phyloP scores from a whole-genome alignment of 176 grass and related monocot genomes.

The Oryza officinalis region DNA sequence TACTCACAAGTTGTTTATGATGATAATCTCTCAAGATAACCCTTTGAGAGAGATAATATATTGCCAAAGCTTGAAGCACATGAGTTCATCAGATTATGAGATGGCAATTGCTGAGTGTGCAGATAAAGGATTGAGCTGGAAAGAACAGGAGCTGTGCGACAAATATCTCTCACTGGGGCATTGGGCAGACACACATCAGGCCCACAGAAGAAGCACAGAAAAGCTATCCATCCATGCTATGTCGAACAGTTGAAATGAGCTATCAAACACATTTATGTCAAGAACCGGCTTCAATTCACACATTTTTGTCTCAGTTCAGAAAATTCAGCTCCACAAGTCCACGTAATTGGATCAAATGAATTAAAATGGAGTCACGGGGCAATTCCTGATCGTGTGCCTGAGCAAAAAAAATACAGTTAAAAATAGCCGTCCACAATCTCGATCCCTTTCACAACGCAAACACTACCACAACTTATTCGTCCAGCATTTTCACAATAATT shows the following conservation, averaged over 20 bases:
- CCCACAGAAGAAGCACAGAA: neutral
- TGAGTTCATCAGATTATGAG: neutral
- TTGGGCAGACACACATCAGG: neutral
- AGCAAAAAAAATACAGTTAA: neutral
- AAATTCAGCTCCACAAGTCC: neutral
- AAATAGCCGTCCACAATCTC: neutral
- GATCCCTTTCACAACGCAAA: neutral
- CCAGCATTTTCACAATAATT: neutral
- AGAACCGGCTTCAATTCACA: neutral
- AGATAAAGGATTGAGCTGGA: neutral
- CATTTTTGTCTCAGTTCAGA: neutral
- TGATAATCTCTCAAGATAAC: neutral
- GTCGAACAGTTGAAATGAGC: neutral
- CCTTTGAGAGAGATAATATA: neutral
- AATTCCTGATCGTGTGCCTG: neutral
- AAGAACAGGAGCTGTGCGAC: neutral
- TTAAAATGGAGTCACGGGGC: neutral
- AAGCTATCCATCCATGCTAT: neutral
- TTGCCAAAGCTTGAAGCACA: neutral
- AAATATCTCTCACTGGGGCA: conserved; percentile 19
- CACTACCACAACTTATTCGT: neutral
- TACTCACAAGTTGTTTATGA: neutral
- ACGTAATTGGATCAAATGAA: neutral
- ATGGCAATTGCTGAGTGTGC: neutral
- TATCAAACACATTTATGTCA: neutral